These are phyloP conservation scores for Penicillium sp. DNA, from an alignment of 2,329 filamentous ascomycete species.

Conservation along the genomic window DNA sequence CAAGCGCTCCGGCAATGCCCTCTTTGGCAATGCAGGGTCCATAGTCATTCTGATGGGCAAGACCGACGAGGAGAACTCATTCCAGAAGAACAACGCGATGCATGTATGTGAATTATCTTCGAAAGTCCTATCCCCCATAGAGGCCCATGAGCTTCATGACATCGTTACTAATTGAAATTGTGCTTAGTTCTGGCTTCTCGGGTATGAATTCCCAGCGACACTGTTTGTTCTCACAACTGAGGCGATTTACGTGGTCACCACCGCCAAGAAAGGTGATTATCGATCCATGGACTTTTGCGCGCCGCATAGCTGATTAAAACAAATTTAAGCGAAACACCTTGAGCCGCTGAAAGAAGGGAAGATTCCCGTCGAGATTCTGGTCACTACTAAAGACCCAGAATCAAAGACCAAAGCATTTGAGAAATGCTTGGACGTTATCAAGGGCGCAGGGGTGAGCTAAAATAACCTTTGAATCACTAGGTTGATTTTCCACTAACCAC, in stretches of 20 bases:
- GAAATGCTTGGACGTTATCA: conserved; percentile 82
- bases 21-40: conserved; percentile 83
- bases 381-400: conserved; percentile 86
- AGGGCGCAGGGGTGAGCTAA: conserved; percentile 74
- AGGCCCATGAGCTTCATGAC: neutral
- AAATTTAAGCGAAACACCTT: conserved; percentile 75
- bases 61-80: conserved; percentile 80
- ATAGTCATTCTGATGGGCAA: conserved; percentile 93
- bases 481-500: neutral
- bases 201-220: conserved; percentile 97
- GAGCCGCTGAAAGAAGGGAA: conserved; percentile 90
- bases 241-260: conserved; percentile 87
- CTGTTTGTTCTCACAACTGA: conserved; percentile 90
- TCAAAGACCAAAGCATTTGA: conserved; percentile 89
- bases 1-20: conserved; percentile 79
- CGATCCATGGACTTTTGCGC: neutral
- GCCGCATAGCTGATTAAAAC: conserved; percentile 9
- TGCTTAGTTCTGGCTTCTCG: conserved; percentile 88
- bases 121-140: neutral
- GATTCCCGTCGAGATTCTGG: conserved; percentile 85
- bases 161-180: conserved; percentile 6
- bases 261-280: conserved; percentile 84
- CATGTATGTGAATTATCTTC: conserved; percentile 64
- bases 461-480: neutral
- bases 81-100: conserved; percentile 94